These are phyloP conservation scores for Vaccinium vitisidaea DNA, from an alignment of 148 eudicot species.

Conservation along the genomic window DNA sequence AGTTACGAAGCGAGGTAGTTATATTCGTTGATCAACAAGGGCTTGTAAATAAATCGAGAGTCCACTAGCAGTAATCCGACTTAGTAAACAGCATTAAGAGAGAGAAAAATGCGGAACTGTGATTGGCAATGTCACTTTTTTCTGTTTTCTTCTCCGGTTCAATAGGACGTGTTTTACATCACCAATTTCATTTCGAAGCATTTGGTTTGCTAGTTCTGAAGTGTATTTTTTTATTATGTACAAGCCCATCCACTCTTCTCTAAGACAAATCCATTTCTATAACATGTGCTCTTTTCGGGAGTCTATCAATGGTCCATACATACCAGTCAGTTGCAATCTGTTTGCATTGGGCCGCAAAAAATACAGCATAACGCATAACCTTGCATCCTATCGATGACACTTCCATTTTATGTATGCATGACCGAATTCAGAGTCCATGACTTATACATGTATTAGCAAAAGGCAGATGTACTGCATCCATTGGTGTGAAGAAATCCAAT, in stretches of 20 bases:
- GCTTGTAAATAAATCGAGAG: not conserved
- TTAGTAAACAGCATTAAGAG: not conserved
- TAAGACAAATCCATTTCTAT: not conserved
- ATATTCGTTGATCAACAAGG: not conserved
- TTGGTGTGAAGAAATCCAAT: not conserved
- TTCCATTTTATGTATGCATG: not conserved
- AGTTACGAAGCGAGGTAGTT: not conserved
- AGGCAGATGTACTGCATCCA: not conserved
- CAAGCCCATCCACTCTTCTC: not conserved
- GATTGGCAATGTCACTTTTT: not conserved
- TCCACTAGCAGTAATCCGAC: not conserved
- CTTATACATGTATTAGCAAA: not conserved
- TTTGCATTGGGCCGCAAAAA: constrained; percentile 1
- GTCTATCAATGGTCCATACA: not conserved
- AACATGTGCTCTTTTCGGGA: not conserved
- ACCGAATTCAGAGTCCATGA: not conserved
- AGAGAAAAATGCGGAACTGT: not conserved
- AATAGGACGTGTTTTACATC: not conserved
- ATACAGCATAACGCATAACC: not conserved
- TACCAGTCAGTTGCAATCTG: not conserved
- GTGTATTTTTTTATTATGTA: not conserved
- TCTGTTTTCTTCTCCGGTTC: not conserved
- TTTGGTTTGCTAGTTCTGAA: not conserved
- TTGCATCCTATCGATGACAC: not conserved
- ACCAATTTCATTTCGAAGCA: not conserved